Evolutionary conservation across 2,329 filamentous ascomycete genomes (phyloP), one percentile per base, ranked within the genome.

Genomic region (Cladosporium cucumerinum): DNA sequence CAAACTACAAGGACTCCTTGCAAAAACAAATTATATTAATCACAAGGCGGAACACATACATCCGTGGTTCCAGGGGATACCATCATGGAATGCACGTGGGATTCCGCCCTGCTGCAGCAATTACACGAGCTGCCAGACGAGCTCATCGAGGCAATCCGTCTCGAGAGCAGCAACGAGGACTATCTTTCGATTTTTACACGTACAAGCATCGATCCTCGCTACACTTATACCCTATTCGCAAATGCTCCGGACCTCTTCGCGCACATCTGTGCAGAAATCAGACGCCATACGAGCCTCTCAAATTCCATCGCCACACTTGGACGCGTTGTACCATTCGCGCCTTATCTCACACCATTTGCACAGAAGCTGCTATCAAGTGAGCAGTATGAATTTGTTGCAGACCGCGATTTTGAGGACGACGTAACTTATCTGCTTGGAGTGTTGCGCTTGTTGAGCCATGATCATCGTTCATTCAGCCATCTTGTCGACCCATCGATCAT

Each of bases 371-470:
- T 75, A 28, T 64, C 65, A 21, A 57, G 36, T 23, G 70, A 74
- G 63, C 52, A 57, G 5, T 68, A 69, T 55, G 21, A 26, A 10
- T 65, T 70, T 18, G 60, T 60, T 11, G 23, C 25, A 14, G 48
- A 46, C 8, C 25, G 65, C 26, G 64, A 65, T 25, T 65, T 69
- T 32, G 65, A 69, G 18, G 69, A 71, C 8, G 64, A 70, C 39
- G 18, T 71, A 18, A 46, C 66, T 18, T 76, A 73, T 55, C 81
- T 96, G 16, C 79, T 96, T 57, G 86, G 91, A 43, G 78, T 89
- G 46, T 96, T 93, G 81, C 87, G 95, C 69, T 84, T 98, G 21
- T 81, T 97, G 66, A 90, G 87, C 72, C 91, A 91, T 73, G 89
- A 97, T 74, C 83, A 85, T 69, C 82, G 84, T 51, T 84, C 84